phyloP scores from a whole-genome alignment of 305 asterid species.

The Ajuga reptans region DNA sequence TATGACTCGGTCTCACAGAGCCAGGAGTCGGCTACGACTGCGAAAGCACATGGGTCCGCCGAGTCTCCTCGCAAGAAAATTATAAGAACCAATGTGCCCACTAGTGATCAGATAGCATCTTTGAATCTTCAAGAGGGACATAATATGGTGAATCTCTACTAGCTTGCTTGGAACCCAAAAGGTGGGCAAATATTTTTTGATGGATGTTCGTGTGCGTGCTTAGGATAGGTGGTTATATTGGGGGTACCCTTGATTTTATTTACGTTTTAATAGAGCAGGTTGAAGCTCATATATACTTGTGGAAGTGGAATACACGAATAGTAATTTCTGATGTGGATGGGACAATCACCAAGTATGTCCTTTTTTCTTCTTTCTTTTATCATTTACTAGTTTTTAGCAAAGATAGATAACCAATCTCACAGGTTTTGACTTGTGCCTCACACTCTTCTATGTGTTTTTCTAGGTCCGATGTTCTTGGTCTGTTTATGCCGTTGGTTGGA shows the following conservation, averaged over 20 bases:
- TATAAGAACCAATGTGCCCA: slow-evolving; percentile 76
- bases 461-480: slow-evolving; percentile 98
- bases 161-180: slow-evolving; percentile 82
- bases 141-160: slow-evolving; percentile 73
- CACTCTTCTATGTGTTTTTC: slow-evolving; percentile 14
- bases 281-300: slow-evolving; percentile 94
- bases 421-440: slow-evolving; percentile 5
- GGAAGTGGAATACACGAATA: slow-evolving; percentile 90
- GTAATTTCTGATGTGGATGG: slow-evolving; percentile 95
- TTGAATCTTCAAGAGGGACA: slow-evolving; percentile 81
- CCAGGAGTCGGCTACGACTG: slow-evolving; percentile 31
- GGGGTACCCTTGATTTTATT: background rate
- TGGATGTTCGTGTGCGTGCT: slow-evolving; percentile 9
- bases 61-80: slow-evolving; percentile 59
- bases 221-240: background rate
- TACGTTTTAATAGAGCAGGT: slow-evolving; percentile 42
- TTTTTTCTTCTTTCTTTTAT: background rate
- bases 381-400: background rate
- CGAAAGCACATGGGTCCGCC: slow-evolving; percentile 24
- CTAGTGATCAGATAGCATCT: slow-evolving; percentile 73
- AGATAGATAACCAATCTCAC: background rate
- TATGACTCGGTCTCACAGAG: slow-evolving; percentile 41
- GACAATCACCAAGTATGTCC: slow-evolving; percentile 75
- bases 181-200: slow-evolving; percentile 33
- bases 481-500: slow-evolving; percentile 93